A percentile compares a stretch with the other conserved stretches of the same genome.
Evolutionary conservation across 495 filamentous ascomycete genomes (phyloP).

Genomic region (Aspergillus sparsus): DNA sequence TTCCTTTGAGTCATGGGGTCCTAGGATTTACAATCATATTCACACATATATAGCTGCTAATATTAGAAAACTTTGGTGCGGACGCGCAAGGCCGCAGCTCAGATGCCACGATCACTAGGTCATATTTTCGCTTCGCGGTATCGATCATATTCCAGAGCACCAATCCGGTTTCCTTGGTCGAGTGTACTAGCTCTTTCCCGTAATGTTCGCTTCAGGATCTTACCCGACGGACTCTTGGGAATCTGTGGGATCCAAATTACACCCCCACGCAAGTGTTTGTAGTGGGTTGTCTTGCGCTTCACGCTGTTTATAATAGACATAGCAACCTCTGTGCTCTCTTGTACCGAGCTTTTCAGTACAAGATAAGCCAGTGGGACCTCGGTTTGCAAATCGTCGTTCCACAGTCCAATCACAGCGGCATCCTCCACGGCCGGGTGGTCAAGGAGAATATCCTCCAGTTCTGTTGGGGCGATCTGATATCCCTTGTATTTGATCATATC

Average conservation of each 20-base stretch:
- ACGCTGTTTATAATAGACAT: constrained; percentile 59
- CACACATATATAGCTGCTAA: too few relatives aligned
- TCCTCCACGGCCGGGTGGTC: constrained; percentile 29
- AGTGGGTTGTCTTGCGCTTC: constrained; percentile 49
- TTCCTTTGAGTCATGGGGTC: too few relatives aligned
- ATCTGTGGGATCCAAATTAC: constrained; percentile 63
- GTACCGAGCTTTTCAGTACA: constrained; percentile 42
- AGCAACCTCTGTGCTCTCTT: constrained; percentile 43
- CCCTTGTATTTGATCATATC: constrained; percentile 45
- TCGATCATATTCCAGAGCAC: constrained; percentile 7
- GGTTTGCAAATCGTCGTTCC: constrained; percentile 58
- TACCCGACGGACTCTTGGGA: constrained; percentile 74
- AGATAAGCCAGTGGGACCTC: constrained; percentile 79
- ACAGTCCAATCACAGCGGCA: constrained; percentile 43
- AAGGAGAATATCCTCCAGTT: constrained; percentile 33
- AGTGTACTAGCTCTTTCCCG: constrained; percentile 17
- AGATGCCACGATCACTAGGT: neutral
- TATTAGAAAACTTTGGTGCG: too few relatives aligned
- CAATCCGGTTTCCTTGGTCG: constrained; percentile 12
- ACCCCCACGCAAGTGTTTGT: constrained; percentile 74
- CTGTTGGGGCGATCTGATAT: constrained; percentile 34
- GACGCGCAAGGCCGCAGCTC: too few relatives aligned
- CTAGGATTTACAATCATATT: too few relatives aligned
- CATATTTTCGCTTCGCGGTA: constrained; percentile 9
- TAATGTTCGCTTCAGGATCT: constrained; percentile 69